Evolutionary conservation across 2,329 filamentous ascomycete genomes (phyloP).

Genomic region (Lasiodiplodia sp.): DNA sequence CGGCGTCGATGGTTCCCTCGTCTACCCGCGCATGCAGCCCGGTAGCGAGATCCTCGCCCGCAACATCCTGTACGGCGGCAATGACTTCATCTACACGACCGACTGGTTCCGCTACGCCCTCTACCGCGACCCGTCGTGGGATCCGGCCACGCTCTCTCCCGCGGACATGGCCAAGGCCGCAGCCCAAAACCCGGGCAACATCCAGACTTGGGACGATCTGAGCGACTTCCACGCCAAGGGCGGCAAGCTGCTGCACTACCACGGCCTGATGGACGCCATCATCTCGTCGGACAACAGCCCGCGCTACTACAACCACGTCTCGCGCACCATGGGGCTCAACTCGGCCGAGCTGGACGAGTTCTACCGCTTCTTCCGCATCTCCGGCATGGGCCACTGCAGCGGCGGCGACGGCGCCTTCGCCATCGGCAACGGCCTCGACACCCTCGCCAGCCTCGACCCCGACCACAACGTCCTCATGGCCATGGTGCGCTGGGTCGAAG

Average conservation of each 20-base stretch:
- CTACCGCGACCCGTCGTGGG: conserved; percentile 54
- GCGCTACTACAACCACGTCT: conserved; percentile 58
- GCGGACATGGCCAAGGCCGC: conserved; percentile 54
- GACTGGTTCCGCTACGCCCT: conserved; percentile 60
- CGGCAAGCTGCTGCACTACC: conserved; percentile 57
- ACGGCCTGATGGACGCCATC: conserved; percentile 53
- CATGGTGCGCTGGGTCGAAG: conserved; percentile 57
- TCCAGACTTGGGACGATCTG: conserved; percentile 52
- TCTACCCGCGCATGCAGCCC: conserved; percentile 61
- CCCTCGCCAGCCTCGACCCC: conserved; percentile 41
- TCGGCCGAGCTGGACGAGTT: conserved; percentile 50
- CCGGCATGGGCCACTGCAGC: conserved; percentile 60
- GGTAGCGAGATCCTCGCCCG: conserved; percentile 50
- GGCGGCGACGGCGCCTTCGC: conserved; percentile 56
- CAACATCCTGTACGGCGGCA: conserved; percentile 41
- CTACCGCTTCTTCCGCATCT: conserved; percentile 61
- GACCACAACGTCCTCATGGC: conserved; percentile 56
- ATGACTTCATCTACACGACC: conserved; percentile 51
- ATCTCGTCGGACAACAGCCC: conserved; percentile 55
- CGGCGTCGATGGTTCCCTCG: conserved; percentile 52
- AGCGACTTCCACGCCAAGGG: conserved; percentile 47
- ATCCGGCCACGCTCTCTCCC: conserved; percentile 47
- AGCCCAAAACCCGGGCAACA: conserved; percentile 44
- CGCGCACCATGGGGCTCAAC: conserved; percentile 50
- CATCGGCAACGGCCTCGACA: conserved; percentile 40